Base-by-base conservation (phyloP, 2,329 filamentous ascomycete genomes). In the Cladophialophora yegresii region DNA sequence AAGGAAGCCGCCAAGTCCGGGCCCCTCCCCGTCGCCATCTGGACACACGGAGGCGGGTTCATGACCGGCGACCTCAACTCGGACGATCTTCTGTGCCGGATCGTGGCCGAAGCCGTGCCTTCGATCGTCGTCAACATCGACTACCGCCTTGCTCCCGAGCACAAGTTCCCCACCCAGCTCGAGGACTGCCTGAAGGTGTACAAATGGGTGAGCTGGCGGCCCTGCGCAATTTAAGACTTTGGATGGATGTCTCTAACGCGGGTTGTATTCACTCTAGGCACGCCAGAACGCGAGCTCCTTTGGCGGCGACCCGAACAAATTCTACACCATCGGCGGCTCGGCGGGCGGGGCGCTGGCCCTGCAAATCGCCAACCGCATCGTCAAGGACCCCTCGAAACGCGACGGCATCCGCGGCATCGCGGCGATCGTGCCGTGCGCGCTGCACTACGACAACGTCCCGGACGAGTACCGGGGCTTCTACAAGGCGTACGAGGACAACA, bases 271-370 rank as follows among this genome's bases (percentile, higher is more conserved):
- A 1, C 7, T 55, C 12, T 22, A 68, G 66, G 69, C 67, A n/a
- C 67, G 64, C 20, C 54, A 69, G 51, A 69, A 70, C 49, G 67
- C 67, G 1, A 43, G 33, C 28, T 70, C 67, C 12, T 57, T 66
- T 33, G 67, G 67, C 3, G 69, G 69, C 10, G 67, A 70, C 57
- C 55, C 65, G 5, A 58, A 67, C 50, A 77, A 76, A 57, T 72
- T 75, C 20, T 72, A 77, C 45, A 75, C 73, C 0, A 71, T 74
- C 10, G 78, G 78, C 22, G 71, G 71, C 3, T 79, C 77, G 8
- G 78, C 78, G 12, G 78, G 78, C 33, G 77, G 72, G 16, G 74
- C 75, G 23, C 68, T 79, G 22, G 76, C 77, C 0, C 71, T 80
- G 8, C 73, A 73, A 10, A 64, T 73, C 13, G 77, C 76, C 22